Percentiles rank a stretch among this genome's conserved stretches.
phyloP scores from a whole-genome alignment of 2,329 filamentous ascomycete genomes.

The Pseudofabraea citricarpa region DNA sequence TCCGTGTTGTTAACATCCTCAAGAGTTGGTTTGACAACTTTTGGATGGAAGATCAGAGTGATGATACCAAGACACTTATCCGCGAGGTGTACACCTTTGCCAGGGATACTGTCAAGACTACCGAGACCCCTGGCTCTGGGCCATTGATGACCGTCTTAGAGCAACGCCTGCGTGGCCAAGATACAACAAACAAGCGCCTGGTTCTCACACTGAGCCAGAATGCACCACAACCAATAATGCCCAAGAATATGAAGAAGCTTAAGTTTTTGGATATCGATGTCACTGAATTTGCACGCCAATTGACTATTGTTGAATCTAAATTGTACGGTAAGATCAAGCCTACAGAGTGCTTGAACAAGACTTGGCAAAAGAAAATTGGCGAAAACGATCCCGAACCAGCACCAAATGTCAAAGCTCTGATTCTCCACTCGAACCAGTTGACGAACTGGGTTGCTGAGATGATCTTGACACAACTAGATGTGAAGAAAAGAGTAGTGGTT shows the following conservation, averaged over 20 bases:
- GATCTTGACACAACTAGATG: constrained; percentile 91
- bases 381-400: constrained; percentile 82
- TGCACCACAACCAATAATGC: constrained; percentile 83
- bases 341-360: constrained; percentile 95
- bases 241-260: constrained; percentile 99
- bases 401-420: constrained; percentile 90
- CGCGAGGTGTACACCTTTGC: constrained; percentile 88
- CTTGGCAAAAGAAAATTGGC: constrained; percentile 92
- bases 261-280: constrained; percentile 98
- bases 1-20: constrained; percentile 93
- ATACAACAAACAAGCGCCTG: constrained; percentile 78
- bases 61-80: constrained; percentile 78
- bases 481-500: constrained; percentile 92
- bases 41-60: constrained; percentile 94
- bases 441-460: constrained; percentile 99
- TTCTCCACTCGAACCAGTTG: constrained; percentile 96
- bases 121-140: constrained; percentile 83
- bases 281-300: constrained; percentile 91
- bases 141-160: constrained; percentile 84
- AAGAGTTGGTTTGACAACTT: constrained; percentile 99
- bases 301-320: constrained; percentile 94
- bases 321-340: constrained; percentile 95
- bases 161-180: constrained; percentile 82
- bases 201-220: constrained; percentile 81
- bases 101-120: constrained; percentile 85